Evolutionary conservation across 352 stramenopile genomes (phyloP).

Genomic region (Pythium utonaiense): DNA sequence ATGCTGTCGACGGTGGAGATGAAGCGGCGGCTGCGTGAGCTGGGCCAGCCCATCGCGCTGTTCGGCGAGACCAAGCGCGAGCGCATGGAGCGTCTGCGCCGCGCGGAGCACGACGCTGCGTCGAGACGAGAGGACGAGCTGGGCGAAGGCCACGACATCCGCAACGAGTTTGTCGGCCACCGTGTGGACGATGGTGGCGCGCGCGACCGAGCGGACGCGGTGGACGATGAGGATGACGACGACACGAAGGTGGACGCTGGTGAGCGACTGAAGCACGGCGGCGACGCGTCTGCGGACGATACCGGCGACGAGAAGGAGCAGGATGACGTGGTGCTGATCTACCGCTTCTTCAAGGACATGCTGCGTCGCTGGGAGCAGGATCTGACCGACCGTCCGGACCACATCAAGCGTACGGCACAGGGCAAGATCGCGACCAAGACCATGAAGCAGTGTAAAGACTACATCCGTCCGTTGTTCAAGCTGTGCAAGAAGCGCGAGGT

Average conservation of each 20-base stretch:
- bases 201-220: slow-evolving; percentile 25
- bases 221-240: slow-evolving; percentile 38
- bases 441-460: slow-evolving; percentile 98
- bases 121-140: slow-evolving; percentile 68
- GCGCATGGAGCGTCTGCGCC: slow-evolving; percentile 64
- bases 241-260: slow-evolving; percentile 2
- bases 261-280: not conserved
- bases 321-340: slow-evolving; percentile 59
- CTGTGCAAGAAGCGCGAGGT: slow-evolving; percentile 92
- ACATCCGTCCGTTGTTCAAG: slow-evolving; percentile 97
- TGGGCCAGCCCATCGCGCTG: slow-evolving; percentile 82
- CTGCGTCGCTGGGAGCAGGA: slow-evolving; percentile 93
- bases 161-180: slow-evolving; percentile 70
- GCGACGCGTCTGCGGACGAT: slow-evolving; percentile 13
- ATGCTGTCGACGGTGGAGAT: slow-evolving; percentile 69
- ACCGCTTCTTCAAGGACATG: slow-evolving; percentile 93
- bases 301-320: slow-evolving; percentile 19
- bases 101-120: slow-evolving; percentile 61
- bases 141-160: slow-evolving; percentile 65
- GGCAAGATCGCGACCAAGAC: slow-evolving; percentile 96
- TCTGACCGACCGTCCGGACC: slow-evolving; percentile 78
- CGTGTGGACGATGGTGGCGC: slow-evolving; percentile 25
- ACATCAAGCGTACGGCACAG: slow-evolving; percentile 87
- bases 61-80: slow-evolving; percentile 77
- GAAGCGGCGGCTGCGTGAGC: slow-evolving; percentile 71